Percentiles rank a stretch among this genome's conserved stretches.
Conservation (phyloP, 805 yeast genomes). For the Candida cerambycidarum region DNA sequence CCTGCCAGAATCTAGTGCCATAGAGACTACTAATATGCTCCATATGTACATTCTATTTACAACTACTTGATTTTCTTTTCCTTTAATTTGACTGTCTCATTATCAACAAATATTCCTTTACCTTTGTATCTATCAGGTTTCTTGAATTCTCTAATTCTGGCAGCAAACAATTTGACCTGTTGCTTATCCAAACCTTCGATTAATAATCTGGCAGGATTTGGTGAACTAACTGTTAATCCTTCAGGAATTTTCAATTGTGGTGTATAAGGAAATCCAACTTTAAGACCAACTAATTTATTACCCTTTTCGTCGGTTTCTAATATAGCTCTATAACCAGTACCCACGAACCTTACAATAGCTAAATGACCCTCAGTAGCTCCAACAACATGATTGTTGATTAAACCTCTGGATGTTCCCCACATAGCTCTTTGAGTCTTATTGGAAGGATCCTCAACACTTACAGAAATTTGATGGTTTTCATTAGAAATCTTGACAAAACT, state of each 20-base stretch:
- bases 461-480: slow-evolving; percentile 38
- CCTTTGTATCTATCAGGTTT: slow-evolving; percentile 99
- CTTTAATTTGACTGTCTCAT: slow-evolving; percentile 87
- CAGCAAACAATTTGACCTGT: slow-evolving; percentile 84
- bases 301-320: slow-evolving; percentile 56
- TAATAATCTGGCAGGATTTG: slow-evolving; percentile 81
- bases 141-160: slow-evolving; percentile 77
- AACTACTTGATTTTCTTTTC: slow-evolving; percentile 85
- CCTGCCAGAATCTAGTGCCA: no score
- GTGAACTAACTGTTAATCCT: slow-evolving; percentile 70
- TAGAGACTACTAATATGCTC: no score
- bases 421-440: slow-evolving; percentile 74
- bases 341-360: slow-evolving; percentile 83
- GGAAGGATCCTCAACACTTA: slow-evolving; percentile 56
- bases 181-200: slow-evolving; percentile 89
- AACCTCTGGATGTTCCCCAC: slow-evolving; percentile 93
- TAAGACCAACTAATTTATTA: slow-evolving; percentile 62
- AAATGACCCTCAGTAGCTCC: slow-evolving; percentile 96
- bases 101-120: slow-evolving; percentile 91
- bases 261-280: slow-evolving; percentile 84
- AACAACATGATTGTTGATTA: slow-evolving; percentile 69
- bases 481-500: slow-evolving; percentile 55
- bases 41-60: slow-evolving; percentile 3
- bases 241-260: slow-evolving; percentile 77
- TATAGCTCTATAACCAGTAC: slow-evolving; percentile 94